Percentiles rank a stretch among this genome's conserved stretches.
Evolutionary conservation across 805 yeast species (phyloP).

Genomic region (Tetrapisispora arboricola): DNA sequence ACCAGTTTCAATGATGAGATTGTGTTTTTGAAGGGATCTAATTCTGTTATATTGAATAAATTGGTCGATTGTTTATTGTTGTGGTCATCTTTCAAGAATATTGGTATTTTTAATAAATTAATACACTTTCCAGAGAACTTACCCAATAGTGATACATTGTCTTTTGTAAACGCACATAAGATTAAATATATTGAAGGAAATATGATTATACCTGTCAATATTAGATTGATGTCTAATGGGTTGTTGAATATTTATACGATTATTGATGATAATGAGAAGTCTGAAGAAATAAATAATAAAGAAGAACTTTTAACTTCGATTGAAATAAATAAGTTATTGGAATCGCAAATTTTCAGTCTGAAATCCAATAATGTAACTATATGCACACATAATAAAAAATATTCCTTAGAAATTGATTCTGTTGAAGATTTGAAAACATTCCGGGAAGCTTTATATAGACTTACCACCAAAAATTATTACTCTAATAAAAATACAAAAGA

Average conservation of each 20-base stretch:
- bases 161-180: background rate
- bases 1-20: background rate
- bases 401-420: background rate
- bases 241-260: background rate
- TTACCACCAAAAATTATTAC: background rate
- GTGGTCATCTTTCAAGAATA: slow-evolving; percentile 47
- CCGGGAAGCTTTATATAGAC: background rate
- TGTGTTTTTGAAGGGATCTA: slow-evolving; percentile 1
- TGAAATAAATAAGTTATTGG: background rate
- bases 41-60: slow-evolving; percentile 28
- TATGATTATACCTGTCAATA: background rate
- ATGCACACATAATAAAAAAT: background rate
- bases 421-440: background rate
- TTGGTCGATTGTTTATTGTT: slow-evolving; percentile 39
- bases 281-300: background rate
- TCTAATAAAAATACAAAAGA: background rate
- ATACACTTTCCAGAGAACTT: background rate
- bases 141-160: background rate
- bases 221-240: background rate
- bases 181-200: background rate
- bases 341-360: background rate
- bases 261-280: background rate
- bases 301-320: background rate
- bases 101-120: slow-evolving; percentile 45
- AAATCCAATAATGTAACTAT: background rate